phyloP scores from a whole-genome alignment of 192 early-diverging fungal genomes.

The Coemansia sp. region DNA sequence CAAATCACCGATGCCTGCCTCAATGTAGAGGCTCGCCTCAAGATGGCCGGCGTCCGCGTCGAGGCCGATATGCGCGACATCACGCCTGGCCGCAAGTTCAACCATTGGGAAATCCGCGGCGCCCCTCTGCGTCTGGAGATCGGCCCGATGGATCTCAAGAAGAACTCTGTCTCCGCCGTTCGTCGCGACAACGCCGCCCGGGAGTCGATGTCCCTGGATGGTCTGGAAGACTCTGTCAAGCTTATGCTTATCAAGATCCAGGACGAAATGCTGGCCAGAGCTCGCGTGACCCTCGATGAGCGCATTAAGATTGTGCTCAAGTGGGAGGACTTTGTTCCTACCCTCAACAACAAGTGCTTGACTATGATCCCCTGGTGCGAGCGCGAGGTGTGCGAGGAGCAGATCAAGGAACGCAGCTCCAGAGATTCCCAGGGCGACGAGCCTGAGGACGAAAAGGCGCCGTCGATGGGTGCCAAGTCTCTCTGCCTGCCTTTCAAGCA shows the following conservation, averaged over 20 bases:
- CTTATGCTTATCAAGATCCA: conserved; percentile 78
- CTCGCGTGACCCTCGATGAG: conserved; percentile 73
- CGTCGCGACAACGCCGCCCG: conserved; percentile 79
- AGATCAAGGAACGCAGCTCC: conserved; percentile 91
- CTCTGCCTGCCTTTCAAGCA: conserved; percentile 96
- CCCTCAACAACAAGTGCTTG: conserved; percentile 84
- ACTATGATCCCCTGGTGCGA: conserved; percentile 97
- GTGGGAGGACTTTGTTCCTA: conserved; percentile 94
- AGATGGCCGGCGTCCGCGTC: conserved; percentile 71
- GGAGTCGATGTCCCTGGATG: conserved; percentile 60
- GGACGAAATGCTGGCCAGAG: conserved; percentile 83
- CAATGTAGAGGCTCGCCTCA: conserved; percentile 66
- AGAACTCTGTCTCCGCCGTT: conserved; percentile 73
- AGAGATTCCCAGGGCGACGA: conserved; percentile 65
- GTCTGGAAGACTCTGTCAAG: conserved; percentile 61
- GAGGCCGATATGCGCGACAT: conserved; percentile 78
- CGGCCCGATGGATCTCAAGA: conserved; percentile 91
- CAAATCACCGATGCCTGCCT: conserved; percentile 68
- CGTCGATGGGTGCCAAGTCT: conserved; percentile 99
- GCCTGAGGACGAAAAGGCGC: conserved; percentile 91
- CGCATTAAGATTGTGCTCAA: conserved; percentile 74
- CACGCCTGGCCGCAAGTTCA: conserved; percentile 97
- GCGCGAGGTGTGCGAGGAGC: conserved; percentile 84
- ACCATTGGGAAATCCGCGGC: conserved; percentile 98
- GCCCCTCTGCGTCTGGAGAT: conserved; percentile 96